Evolutionary conservation across 2,329 filamentous ascomycete genomes (phyloP), one percentile per base, ranked within the genome.

Genomic region (Neonectria faginata): DNA sequence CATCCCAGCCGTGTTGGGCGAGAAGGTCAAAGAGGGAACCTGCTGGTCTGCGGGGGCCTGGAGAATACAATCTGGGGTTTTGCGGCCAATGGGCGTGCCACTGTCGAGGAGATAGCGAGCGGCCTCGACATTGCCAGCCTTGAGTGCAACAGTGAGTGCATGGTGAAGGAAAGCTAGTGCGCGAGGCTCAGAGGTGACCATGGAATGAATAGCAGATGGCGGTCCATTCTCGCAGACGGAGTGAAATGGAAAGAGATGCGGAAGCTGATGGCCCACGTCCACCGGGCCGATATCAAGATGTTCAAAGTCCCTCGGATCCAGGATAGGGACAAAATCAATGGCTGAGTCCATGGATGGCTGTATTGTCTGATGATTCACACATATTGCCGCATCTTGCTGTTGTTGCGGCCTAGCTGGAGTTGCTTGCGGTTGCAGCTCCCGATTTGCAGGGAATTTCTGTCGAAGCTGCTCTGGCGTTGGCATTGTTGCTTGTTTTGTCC

Each of bases 21-120:
- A 72, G 45, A 5, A 56, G n/a, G 10, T 69, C 68, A 2, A 72
- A 72, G 0, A 72, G 18, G 45, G 11, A 3, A 64, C 62, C 41
- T 44, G 50, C 6, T 47, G 39, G 4, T 56, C 10, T 9, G 16
- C 3, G 10, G 68, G 64, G 1, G 70, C 60, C 3, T 20, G 48
- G 14, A 72, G 52, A 14, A 66, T 39, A 3, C 55, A 20, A 0
- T n/a, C 9, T 14, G 70, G 60, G 0, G 68, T 65, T 10, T n/a
- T 11, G 12, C 59, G 61, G 18, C 53, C 29, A 16, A 72, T 59
- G 0, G 70, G 70, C 1, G 68, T 61, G 1, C 68, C 64, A 4
- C 25, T 27, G 0, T 33, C 48, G 8, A 72, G 58, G 3, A 72
- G 48, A 10, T 57, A 47, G 5, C 31, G 67, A 3, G 29, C 41